Evolutionary conservation across 1,284 basidiomycete genomes (phyloP), one percentile per base, ranked within the genome.

Genomic region (Moesziomyces sp.): DNA sequence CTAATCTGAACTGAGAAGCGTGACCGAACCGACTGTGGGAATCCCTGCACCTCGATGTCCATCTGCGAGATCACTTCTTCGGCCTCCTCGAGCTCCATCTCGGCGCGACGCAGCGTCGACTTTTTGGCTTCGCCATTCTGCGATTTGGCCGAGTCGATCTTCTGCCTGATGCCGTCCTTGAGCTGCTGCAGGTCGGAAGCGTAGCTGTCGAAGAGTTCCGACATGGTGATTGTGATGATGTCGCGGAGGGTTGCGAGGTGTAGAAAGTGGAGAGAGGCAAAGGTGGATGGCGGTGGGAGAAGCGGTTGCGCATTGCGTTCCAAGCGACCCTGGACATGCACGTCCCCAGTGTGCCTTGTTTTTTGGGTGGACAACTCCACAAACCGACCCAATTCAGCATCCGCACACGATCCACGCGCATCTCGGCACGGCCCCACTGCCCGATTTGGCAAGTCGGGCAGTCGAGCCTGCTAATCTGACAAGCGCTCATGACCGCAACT

Each of bases 1-100:
- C 77, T 62, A 16, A 84, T 67, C 46, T 83, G 60, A 2, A 77
- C 68, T 4, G 59, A 28, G 45, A 69, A 84, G 45, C 77, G 64
- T 44, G 72, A 74, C 24, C 79, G 77, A 24, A 83, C 77, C 45
- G 79, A 76, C 79, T 92, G 90, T 0, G 95, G 94, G 84, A 98
- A 95, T 13, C 92, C 92, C 81, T 95, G 94, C n/a, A 97, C 91
- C 86, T 99, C 97, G 68, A 99, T 92, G 85, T 98, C 95, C 96
- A 99, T 98, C 89, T 99, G 97, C 38, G 93, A 93, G 11, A 82
- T 68, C 35, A 98, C 94, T 87, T 99, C 97, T 78, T 98, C 95
- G 0, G 95, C 96, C 86, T 99, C 97, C 82, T 99, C 97, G 3
- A 97, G 87, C 84, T 99, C 96, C 88, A 95, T 93, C 82, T 96